Percentiles rank a stretch among this genome's conserved stretches.
These are phyloP conservation scores for Colletotrichum sp. DNA, from an alignment of 2,329 filamentous ascomycete species.

Conservation along the genomic window DNA sequence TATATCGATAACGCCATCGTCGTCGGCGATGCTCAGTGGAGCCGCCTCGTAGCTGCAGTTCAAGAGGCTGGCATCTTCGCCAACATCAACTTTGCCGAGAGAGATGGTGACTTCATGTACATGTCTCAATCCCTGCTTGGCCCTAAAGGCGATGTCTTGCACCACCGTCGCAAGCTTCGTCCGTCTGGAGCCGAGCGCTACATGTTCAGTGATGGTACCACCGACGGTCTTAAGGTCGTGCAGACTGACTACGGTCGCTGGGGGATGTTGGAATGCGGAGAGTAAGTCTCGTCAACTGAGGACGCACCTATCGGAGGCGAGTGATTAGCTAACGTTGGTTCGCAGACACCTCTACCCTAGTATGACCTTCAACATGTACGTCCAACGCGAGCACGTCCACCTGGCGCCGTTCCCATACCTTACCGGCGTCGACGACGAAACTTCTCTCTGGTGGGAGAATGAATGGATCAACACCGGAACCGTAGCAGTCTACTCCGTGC, in stretches of 20 bases:
- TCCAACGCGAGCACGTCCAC: not conserved
- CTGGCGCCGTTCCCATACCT: not conserved
- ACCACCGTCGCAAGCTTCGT: constrained; percentile 53
- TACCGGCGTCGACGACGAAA: not conserved
- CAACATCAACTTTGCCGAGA: constrained; percentile 39
- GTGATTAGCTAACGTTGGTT: accelerated
- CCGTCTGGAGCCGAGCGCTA: constrained; percentile 57
- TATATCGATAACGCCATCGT: not conserved
- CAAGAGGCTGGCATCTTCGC: not conserved
- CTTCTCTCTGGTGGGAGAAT: not conserved
- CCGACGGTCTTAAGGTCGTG: constrained; percentile 42
- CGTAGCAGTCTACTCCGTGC: not conserved
- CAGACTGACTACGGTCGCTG: constrained; percentile 44
- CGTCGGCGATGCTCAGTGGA: not conserved
- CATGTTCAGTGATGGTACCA: constrained; percentile 51
- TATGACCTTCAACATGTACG: constrained; percentile 11
- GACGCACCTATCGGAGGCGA: not conserved
- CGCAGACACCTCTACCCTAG: not conserved
- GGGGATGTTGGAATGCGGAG: constrained; percentile 54
- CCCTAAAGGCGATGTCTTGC: constrained; percentile 40
- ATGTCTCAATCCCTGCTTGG: constrained; percentile 50
- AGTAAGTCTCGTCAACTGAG: constrained; percentile 25
- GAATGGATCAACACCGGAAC: not conserved
- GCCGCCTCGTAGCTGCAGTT: not conserved
- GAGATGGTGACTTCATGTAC: constrained; percentile 41